Percentiles rank a stretch among this genome's conserved stretches.
Evolutionary conservation across 495 filamentous ascomycete genomes (phyloP).

Genomic region (Penicillium ochrochloron): DNA sequence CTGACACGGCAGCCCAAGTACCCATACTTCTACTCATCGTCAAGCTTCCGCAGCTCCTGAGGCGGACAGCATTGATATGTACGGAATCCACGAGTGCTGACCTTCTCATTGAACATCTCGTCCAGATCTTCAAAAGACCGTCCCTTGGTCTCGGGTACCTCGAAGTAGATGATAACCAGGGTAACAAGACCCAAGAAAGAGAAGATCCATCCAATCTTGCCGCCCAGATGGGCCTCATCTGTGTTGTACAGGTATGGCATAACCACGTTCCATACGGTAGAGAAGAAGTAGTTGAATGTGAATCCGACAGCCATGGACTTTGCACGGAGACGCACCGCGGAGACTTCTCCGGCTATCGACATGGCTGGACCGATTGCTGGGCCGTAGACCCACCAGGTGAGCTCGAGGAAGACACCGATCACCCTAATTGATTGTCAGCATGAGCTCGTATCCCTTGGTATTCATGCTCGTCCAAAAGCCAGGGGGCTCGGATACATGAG

Average conservation of each 20-base stretch:
- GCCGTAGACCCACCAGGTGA: slow-evolving; percentile 26
- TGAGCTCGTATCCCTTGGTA: background rate
- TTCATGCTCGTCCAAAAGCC: background rate
- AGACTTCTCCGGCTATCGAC: slow-evolving; percentile 34
- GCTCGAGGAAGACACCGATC: slow-evolving; percentile 23
- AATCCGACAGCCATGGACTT: slow-evolving; percentile 34
- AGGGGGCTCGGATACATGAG: background rate
- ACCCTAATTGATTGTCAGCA: slow-evolving; percentile 11
- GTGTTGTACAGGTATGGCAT: slow-evolving; percentile 37
- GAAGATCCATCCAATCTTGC: slow-evolving; percentile 37
- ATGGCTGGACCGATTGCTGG: slow-evolving; percentile 30
- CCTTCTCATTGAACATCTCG: slow-evolving; percentile 20
- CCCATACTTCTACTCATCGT: background rate
- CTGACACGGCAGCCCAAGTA: background rate
- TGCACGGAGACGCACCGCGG: slow-evolving; percentile 32
- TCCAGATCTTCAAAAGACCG: slow-evolving; percentile 34
- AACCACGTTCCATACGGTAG: slow-evolving; percentile 22
- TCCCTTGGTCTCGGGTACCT: slow-evolving; percentile 36
- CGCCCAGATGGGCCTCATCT: slow-evolving; percentile 34
- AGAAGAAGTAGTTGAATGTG: slow-evolving; percentile 30
- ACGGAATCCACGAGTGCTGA: slow-evolving; percentile 21
- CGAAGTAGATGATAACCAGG: slow-evolving; percentile 24
- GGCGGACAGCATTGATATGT: slow-evolving; percentile 10
- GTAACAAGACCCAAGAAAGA: slow-evolving; percentile 9
- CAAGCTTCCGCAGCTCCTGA: slow-evolving; percentile 10